phyloP scores from a whole-genome alignment of 306 rosid genomes.

The Carpinus fangiana region DNA sequence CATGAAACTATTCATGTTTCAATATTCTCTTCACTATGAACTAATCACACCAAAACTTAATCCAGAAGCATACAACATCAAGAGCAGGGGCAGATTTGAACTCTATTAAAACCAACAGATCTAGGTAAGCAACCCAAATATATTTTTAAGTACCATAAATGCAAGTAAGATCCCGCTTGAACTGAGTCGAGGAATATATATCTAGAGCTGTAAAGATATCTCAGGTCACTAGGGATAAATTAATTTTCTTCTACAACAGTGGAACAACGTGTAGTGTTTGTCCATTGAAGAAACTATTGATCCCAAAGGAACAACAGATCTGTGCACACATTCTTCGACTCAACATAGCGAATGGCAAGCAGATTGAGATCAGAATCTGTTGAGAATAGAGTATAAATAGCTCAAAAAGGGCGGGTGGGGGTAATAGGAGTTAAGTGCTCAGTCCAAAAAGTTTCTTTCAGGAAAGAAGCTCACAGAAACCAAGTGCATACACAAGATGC shows the following conservation, averaged over 20 bases:
- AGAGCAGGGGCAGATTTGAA: not conserved
- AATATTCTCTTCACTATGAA: too few relatives aligned
- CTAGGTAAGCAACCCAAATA: slow-evolving; percentile 1
- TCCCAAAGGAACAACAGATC: not conserved
- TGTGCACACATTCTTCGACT: not conserved
- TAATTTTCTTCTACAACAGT: not conserved
- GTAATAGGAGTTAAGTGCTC: not conserved
- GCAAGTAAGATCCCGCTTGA: not conserved
- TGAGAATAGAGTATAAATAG: not conserved
- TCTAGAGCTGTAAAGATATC: not conserved
- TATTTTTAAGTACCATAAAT: not conserved
- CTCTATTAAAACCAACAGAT: not conserved
- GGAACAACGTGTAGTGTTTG: not conserved
- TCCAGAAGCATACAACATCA: not conserved
- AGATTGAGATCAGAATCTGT: not conserved
- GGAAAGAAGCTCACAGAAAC: not conserved
- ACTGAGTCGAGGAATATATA: not conserved
- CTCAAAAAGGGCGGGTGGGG: not conserved
- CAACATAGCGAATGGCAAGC: not conserved
- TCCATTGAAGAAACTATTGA: not conserved
- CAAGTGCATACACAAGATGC: not conserved
- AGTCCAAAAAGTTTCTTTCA: not conserved
- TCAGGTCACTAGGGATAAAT: not conserved
- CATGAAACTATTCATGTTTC: too few relatives aligned
- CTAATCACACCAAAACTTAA: not conserved